Conservation (phyloP, 2,329 filamentous ascomycete genomes). For the Xylariomycetidae sp. region DNA sequence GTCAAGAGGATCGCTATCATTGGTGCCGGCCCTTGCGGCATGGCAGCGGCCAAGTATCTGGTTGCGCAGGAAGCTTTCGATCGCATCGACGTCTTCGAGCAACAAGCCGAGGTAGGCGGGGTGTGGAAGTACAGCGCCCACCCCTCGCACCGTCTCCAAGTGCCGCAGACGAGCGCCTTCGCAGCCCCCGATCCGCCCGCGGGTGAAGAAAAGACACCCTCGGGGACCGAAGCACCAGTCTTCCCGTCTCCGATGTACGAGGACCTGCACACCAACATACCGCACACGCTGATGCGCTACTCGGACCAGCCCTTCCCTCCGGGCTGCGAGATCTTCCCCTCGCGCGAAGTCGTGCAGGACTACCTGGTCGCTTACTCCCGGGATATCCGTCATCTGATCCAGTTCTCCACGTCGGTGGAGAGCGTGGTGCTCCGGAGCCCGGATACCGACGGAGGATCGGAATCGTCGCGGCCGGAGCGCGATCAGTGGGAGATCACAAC, state of each 20-base stretch:
- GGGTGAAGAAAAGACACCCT: slow-evolving; percentile 20
- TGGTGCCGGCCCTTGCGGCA: slow-evolving; percentile 75
- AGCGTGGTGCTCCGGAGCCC: slow-evolving; percentile 25
- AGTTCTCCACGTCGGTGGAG: slow-evolving; percentile 68
- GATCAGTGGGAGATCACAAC: slow-evolving; percentile 60
- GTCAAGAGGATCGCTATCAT: slow-evolving; percentile 69
- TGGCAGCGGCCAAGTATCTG: slow-evolving; percentile 78
- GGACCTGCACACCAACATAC: slow-evolving; percentile 80
- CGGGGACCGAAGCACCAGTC: too few relatives aligned
- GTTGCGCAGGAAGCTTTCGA: slow-evolving; percentile 63
- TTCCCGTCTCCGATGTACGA: slow-evolving; percentile 87
- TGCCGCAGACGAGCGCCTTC: slow-evolving; percentile 68
- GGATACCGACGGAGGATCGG: not conserved
- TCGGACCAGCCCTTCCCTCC: slow-evolving; percentile 63
- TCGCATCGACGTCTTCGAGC: slow-evolving; percentile 74
- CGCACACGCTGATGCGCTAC: slow-evolving; percentile 74
- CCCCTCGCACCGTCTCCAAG: slow-evolving; percentile 40
- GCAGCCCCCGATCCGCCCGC: slow-evolving; percentile 60
- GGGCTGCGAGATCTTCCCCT: slow-evolving; percentile 68
- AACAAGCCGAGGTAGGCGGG: slow-evolving; percentile 71
- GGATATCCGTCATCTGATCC: slow-evolving; percentile 62
- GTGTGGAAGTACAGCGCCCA: slow-evolving; percentile 75
- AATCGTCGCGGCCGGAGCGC: not conserved
- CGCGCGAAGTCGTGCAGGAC: slow-evolving; percentile 62
- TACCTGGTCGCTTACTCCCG: slow-evolving; percentile 72